Conservation (phyloP, 345 rosid species). For the Dimocarpus longan region DNA sequence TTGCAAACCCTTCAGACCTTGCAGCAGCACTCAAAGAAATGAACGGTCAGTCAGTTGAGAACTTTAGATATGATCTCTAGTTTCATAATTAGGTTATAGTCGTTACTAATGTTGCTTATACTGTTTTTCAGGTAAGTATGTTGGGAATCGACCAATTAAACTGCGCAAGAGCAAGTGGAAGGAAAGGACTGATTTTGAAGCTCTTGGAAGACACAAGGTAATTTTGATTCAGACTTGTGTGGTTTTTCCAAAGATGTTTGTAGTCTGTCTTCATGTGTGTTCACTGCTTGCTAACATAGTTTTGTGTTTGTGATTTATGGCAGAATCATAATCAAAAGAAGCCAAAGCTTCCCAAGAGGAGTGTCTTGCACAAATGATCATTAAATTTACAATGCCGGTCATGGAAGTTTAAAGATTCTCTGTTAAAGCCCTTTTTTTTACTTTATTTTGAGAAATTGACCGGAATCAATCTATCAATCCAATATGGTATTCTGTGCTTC, state of each 20-base stretch:
- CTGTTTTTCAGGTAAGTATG: slow-evolving; percentile 77
- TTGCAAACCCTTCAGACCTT: slow-evolving; percentile 78
- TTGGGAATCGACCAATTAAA: slow-evolving; percentile 94
- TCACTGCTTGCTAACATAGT: background rate
- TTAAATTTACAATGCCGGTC: too few species aligned
- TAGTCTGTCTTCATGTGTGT: background rate
- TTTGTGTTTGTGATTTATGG: slow-evolving; percentile 18
- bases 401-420: too few species aligned
- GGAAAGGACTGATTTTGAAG: slow-evolving; percentile 81
- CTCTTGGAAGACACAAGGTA: slow-evolving; percentile 78
- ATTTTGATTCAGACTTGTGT: background rate
- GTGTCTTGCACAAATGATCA: slow-evolving; percentile 76
- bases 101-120: background rate
- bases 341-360: slow-evolving; percentile 67
- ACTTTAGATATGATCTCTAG: background rate
- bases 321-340: slow-evolving; percentile 77
- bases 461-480: background rate
- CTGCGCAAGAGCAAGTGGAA: slow-evolving; percentile 97
- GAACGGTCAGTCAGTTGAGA: slow-evolving; percentile 61
- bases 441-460: background rate
- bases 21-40: slow-evolving; percentile 94
- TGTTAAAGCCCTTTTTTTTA: background rate
- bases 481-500: too few species aligned
- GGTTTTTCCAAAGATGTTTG: background rate
- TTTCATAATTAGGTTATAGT: background rate